phyloP scores from a whole-genome alignment of 257 asterid genomes.

The Solanum sejunctum region DNA sequence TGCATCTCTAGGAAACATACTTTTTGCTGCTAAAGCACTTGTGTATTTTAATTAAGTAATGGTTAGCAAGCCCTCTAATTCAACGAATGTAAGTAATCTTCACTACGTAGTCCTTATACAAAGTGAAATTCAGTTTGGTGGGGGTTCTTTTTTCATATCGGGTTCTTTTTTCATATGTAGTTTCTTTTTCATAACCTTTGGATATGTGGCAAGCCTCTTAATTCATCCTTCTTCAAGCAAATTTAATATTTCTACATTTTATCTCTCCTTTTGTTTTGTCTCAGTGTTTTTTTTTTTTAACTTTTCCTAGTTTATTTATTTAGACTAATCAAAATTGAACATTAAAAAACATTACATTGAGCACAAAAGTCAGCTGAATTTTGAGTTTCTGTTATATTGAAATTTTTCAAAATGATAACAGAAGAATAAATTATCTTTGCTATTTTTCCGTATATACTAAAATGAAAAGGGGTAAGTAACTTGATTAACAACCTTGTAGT shows the following conservation, averaged over 20 bases:
- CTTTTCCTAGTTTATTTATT: neutral
- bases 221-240: neutral
- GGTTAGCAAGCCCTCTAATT: neutral
- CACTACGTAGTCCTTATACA: neutral
- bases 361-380: neutral
- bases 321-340: neutral
- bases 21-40: neutral
- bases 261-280: neutral
- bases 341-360: neutral
- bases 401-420: neutral
- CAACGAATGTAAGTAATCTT: neutral
- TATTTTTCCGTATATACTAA: neutral
- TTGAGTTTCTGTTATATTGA: neutral
- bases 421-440: neutral
- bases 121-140: neutral
- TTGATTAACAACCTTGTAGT: neutral
- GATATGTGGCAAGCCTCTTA: conserved; percentile 49
- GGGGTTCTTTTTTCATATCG: neutral
- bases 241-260: neutral
- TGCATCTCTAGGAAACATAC: neutral
- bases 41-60: neutral
- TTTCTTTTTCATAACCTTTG: conserved; percentile 7
- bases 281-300: neutral
- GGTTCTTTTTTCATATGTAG: too few relatives aligned
- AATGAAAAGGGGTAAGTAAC: neutral